Percentiles rank a stretch among this genome's conserved stretches.
Evolutionary conservation across 129 eudicot genomes (phyloP).

Genomic region (Solidago caesia): DNA sequence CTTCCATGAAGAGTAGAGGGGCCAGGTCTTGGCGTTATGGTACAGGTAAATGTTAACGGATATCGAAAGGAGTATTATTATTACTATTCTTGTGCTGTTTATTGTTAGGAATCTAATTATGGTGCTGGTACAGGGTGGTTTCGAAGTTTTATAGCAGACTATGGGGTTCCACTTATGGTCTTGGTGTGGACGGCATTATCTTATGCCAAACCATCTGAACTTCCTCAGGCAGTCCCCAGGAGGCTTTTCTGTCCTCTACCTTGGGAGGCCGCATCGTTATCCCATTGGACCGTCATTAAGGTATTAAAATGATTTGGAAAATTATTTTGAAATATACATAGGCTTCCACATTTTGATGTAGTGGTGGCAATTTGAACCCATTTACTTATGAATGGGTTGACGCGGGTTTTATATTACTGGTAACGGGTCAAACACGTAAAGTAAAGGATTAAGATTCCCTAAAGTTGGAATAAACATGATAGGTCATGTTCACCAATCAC

Average conservation of each 20-base stretch:
- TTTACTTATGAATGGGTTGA: not conserved
- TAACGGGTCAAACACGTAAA: not conserved
- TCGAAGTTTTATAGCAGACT: slow-evolving; percentile 77
- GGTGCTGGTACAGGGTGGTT: slow-evolving; percentile 54
- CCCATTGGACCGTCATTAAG: slow-evolving; percentile 79
- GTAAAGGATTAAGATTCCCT: no score
- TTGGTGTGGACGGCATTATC: slow-evolving; percentile 82
- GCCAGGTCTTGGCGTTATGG: slow-evolving; percentile 93
- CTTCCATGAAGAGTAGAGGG: slow-evolving; percentile 59
- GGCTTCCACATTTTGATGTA: not conserved
- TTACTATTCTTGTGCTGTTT: not conserved
- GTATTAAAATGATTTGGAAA: slow-evolving; percentile 24
- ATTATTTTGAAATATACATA: not conserved
- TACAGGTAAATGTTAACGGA: slow-evolving; percentile 40
- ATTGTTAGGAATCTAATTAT: slow-evolving; percentile 8
- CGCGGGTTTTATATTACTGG: not conserved
- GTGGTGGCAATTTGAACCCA: not conserved
- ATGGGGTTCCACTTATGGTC: slow-evolving; percentile 90
- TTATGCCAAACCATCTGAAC: slow-evolving; percentile 52
- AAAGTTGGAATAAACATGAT: no score
- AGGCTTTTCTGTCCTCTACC: slow-evolving; percentile 80
- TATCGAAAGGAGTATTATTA: no score
- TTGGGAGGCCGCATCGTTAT: slow-evolving; percentile 71
- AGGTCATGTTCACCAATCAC: no score
- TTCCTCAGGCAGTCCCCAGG: slow-evolving; percentile 76